phyloP scores from a whole-genome alignment of 306 rosid genomes.

The Fragaria vesca region DNA sequence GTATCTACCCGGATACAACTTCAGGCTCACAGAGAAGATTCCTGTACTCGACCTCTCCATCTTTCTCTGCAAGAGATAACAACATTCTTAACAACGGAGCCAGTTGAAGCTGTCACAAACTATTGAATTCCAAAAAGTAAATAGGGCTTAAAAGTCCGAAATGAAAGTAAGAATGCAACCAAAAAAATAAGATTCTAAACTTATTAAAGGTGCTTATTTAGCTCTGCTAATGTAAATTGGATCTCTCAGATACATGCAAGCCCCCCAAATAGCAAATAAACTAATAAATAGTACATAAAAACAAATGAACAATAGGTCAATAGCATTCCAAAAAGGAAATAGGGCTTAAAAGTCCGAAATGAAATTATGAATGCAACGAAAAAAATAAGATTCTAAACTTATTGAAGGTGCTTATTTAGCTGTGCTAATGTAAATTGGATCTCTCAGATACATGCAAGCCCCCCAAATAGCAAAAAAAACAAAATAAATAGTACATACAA shows the following conservation, averaged over 20 bases:
- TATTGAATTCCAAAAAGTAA: background rate
- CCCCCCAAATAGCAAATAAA: background rate
- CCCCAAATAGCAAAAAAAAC: background rate
- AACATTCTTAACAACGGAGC: background rate
- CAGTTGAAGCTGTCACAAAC: background rate
- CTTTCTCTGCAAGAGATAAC: constrained; percentile 55
- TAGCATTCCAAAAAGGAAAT: background rate
- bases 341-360: background rate
- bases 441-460: background rate
- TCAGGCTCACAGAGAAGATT: constrained; percentile 58
- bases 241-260: background rate
- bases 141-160: background rate
- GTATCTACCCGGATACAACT: constrained; percentile 88
- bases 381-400: no score
- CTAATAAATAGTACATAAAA: background rate
- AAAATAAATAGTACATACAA: background rate
- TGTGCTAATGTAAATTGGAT: background rate
- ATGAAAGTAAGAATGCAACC: background rate
- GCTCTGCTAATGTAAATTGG: background rate
- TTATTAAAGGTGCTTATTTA: background rate
- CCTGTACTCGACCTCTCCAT: constrained; percentile 71
- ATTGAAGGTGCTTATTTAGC: background rate
- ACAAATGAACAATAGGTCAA: background rate
- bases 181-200: background rate
- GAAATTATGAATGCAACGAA: background rate